A percentile compares a stretch with the other conserved stretches of the same genome.
Evolutionary conservation across 1,284 basidiomycete species (phyloP).

Genomic region (Papiliotrema nemorosa): DNA sequence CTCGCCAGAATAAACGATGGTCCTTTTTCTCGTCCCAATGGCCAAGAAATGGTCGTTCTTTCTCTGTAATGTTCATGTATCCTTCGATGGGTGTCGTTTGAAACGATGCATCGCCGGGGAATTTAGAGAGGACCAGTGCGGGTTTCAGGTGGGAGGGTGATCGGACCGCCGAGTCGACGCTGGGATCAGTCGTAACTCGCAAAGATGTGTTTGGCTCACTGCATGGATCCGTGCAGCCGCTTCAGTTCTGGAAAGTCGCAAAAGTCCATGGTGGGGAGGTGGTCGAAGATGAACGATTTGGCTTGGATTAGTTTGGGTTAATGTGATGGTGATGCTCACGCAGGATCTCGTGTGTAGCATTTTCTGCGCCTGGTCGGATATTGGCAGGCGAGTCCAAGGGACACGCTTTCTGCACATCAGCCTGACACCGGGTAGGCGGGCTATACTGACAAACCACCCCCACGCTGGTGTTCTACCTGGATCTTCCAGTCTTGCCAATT

Average conservation of each 20-base stretch:
- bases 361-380: slow-evolving; percentile 36
- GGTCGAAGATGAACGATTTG: slow-evolving; percentile 51
- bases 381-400: slow-evolving; percentile 46
- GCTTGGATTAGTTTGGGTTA: slow-evolving; percentile 14
- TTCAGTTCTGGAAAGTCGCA: slow-evolving; percentile 53
- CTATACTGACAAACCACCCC: slow-evolving; percentile 46
- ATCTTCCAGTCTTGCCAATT: slow-evolving; percentile 46
- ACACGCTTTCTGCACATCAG: slow-evolving; percentile 40
- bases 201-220: slow-evolving; percentile 16
- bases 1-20: slow-evolving; percentile 50
- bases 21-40: slow-evolving; percentile 47
- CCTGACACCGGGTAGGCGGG: background rate
- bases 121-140: slow-evolving; percentile 46
- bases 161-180: slow-evolving; percentile 42
- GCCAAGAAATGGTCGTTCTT: slow-evolving; percentile 27
- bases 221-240: slow-evolving; percentile 46
- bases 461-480: slow-evolving; percentile 41
- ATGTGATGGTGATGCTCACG: slow-evolving; percentile 19
- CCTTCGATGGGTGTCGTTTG: slow-evolving; percentile 45
- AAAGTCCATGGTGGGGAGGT: slow-evolving; percentile 52
- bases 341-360: slow-evolving; percentile 30
- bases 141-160: slow-evolving; percentile 46
- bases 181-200: slow-evolving; percentile 4
- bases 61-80: slow-evolving; percentile 40
- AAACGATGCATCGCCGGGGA: slow-evolving; percentile 45